These are phyloP conservation scores for Phaffomyces thermotolerans DNA, from an alignment of 805 yeast genomes.

Conservation along the genomic window DNA sequence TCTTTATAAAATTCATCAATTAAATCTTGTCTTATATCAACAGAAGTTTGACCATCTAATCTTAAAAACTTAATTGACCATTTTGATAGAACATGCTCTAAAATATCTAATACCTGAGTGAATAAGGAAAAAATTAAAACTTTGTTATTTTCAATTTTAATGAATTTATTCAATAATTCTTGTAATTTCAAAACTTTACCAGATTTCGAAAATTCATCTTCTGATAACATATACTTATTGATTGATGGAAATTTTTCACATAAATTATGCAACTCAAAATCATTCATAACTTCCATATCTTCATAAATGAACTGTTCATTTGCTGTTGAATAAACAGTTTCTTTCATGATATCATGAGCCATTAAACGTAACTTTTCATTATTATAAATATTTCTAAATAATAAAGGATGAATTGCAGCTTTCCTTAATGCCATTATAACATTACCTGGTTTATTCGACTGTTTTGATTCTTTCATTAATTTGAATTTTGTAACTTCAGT, in stretches of 20 bases:
- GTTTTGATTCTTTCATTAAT: conserved; percentile 20
- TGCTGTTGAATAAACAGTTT: conserved; percentile 69
- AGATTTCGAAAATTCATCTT: conserved; percentile 53
- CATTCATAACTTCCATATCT: conserved; percentile 94
- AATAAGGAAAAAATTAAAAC: conserved; percentile 83
- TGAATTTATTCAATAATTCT: conserved; percentile 49
- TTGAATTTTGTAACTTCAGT: conserved; percentile 41
- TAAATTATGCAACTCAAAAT: conserved; percentile 72
- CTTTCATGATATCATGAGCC: conserved; percentile 75
- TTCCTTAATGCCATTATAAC: conserved; percentile 84
- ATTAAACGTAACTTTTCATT: conserved; percentile 52
- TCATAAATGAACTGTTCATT: conserved; percentile 72
- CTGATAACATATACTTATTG: conserved; percentile 46
- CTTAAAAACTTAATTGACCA: conserved; percentile 67
- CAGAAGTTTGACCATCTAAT: conserved; percentile 90
- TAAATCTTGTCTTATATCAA: conserved; percentile 85
- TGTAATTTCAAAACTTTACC: conserved; percentile 65
- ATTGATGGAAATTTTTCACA: conserved; percentile 71
- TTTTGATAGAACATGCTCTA: conserved; percentile 66
- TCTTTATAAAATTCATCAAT: conserved; percentile 88
- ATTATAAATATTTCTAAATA: conserved; percentile 61
- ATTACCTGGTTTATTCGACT: conserved; percentile 44
- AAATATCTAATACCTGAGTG: conserved; percentile 84
- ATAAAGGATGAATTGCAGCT: conserved; percentile 86
- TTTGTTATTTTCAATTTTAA: conserved; percentile 52